Conservation (phyloP, 306 rosid species). For the Leucaena leucocephala region DNA sequence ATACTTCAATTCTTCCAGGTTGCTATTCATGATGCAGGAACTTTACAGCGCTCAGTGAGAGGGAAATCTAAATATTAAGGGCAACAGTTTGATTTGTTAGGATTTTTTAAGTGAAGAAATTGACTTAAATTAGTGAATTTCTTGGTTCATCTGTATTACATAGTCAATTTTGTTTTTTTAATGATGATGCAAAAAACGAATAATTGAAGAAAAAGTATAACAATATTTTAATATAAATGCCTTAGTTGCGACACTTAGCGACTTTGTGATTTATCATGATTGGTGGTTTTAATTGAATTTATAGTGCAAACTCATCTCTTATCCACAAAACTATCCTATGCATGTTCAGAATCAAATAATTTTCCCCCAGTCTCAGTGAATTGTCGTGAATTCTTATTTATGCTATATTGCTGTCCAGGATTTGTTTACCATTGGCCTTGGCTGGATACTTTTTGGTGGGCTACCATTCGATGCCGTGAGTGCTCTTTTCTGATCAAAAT, state of each 20-base stretch:
- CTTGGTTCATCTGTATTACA: background rate
- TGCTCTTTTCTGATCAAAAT: conserved; percentile 15
- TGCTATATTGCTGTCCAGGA: conserved; percentile 53
- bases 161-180: background rate
- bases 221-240: background rate
- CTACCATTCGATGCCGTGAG: conserved; percentile 72
- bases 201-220: background rate
- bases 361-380: background rate
- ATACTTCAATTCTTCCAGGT: conserved; percentile 23
- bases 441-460: conserved; percentile 93
- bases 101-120: background rate
- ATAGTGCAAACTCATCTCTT: conserved; percentile 10
- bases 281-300: conserved; percentile 9
- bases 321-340: background rate
- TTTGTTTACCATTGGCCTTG: conserved; percentile 87
- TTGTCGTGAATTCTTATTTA: conserved; percentile 24
- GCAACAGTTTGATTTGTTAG: background rate
- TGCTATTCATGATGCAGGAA: conserved; percentile 1
- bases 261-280: background rate
- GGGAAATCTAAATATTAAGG: background rate
- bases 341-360: background rate
- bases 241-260: background rate
- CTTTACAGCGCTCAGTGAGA: background rate
- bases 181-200: background rate
- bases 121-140: conserved; percentile 9